Evolutionary conservation across 2,329 filamentous ascomycete genomes (phyloP).

Genomic region (Fusarium temperatum): DNA sequence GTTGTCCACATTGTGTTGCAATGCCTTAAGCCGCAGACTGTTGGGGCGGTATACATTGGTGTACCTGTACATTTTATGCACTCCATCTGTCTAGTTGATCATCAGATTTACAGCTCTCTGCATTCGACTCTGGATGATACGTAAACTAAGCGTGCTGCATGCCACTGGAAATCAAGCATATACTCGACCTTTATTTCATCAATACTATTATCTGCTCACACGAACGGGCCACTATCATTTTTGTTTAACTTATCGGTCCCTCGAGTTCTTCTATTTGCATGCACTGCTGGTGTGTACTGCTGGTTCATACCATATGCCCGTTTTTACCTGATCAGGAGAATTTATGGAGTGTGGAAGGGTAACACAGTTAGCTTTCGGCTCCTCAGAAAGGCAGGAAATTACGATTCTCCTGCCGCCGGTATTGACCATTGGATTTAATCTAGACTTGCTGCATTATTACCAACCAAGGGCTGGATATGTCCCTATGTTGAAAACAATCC

Average conservation of each 20-base stretch:
- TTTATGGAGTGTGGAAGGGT: not conserved
- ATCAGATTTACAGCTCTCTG: not conserved
- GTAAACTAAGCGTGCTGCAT: not conserved
- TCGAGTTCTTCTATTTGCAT: not conserved
- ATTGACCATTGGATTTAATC: not conserved
- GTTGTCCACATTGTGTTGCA: slow-evolving; percentile 4
- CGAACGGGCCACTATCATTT: not conserved
- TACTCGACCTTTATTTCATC: not conserved
- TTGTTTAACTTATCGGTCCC: not conserved
- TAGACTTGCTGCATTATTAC: not conserved
- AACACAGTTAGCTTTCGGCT: not conserved
- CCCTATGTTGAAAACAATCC: not conserved
- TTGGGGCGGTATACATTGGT: not conserved
- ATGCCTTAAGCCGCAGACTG: not conserved
- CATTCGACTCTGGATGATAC: not conserved
- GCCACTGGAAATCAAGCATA: not conserved
- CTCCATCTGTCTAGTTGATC: not conserved
- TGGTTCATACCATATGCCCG: not conserved
- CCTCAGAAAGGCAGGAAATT: not conserved
- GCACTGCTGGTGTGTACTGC: not conserved
- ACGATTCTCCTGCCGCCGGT: not conserved
- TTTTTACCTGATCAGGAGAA: not conserved
- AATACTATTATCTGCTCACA: not conserved
- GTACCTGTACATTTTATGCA: not conserved
- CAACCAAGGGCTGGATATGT: not conserved